Conservation (phyloP, 2,329 filamentous ascomycete genomes). For the Paecilomyces variotii region DNA sequence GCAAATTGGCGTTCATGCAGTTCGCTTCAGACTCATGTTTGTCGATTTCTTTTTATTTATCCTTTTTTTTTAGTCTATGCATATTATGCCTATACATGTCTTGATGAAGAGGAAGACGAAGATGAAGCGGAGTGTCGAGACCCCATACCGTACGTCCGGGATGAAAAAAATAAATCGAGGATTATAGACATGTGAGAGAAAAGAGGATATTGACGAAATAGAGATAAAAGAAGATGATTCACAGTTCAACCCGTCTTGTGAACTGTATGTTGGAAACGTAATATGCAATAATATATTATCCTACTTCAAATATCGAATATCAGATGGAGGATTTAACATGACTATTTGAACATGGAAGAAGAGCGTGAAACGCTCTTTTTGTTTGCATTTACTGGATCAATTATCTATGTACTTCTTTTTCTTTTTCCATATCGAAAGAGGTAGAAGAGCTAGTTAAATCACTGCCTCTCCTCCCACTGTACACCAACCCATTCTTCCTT, state of each 20-base stretch:
- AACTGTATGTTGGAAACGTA: too few species aligned
- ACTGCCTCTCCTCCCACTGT: slow-evolving; percentile 76
- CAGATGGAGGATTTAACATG: background rate
- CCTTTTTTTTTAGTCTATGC: background rate
- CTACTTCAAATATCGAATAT: too few species aligned
- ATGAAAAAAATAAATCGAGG: background rate
- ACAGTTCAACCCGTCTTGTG: too few species aligned
- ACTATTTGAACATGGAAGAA: background rate
- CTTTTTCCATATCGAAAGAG: too few species aligned
- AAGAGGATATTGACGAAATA: background rate
- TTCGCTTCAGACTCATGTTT: background rate
- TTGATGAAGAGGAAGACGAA: background rate
- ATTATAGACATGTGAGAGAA: background rate
- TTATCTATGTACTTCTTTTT: background rate
- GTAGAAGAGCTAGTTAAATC: background rate
- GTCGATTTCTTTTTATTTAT: background rate
- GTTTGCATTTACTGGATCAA: background rate
- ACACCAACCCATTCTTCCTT: slow-evolving; percentile 96
- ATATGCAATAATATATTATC: too few species aligned
- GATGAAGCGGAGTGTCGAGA: background rate
- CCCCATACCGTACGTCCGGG: background rate
- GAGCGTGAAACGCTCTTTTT: background rate
- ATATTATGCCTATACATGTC: background rate
- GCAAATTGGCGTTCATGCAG: background rate
- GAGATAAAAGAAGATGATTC: background rate